phyloP scores from a whole-genome alignment of 2,329 filamentous ascomycete species.

The Aspergillus ruber region DNA sequence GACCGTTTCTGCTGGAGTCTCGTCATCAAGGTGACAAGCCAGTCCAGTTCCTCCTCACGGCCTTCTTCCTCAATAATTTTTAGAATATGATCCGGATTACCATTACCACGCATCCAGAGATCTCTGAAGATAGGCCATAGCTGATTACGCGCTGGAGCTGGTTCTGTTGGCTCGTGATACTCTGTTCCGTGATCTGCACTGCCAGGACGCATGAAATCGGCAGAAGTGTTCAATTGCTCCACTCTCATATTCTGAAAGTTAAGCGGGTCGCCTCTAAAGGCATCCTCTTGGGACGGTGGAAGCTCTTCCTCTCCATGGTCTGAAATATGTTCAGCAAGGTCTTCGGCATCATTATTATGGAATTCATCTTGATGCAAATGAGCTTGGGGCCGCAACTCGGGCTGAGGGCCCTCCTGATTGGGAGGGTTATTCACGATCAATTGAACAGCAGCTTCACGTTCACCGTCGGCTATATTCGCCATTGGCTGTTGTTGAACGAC shows the following conservation, averaged over 20 bases:
- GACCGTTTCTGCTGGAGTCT: slow-evolving; percentile 13
- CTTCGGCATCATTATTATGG: slow-evolving; percentile 3
- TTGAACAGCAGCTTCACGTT: slow-evolving; percentile 47
- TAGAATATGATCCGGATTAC: slow-evolving; percentile 54
- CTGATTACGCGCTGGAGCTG: slow-evolving; percentile 3
- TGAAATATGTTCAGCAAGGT: slow-evolving; percentile 5
- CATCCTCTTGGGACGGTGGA: background rate
- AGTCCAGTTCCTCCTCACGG: slow-evolving; percentile 52
- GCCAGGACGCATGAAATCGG: slow-evolving; percentile 1
- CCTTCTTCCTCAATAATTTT: slow-evolving; percentile 57
- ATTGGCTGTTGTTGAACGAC: slow-evolving; percentile 96
- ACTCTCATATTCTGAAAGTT: background rate
- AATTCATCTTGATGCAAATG: slow-evolving; percentile 6
- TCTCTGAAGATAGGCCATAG: slow-evolving; percentile 45
- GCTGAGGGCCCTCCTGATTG: slow-evolving; percentile 14
- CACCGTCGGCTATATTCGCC: slow-evolving; percentile 66
- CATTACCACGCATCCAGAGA: slow-evolving; percentile 54
- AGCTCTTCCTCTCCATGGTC: slow-evolving; percentile 5
- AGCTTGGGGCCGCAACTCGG: slow-evolving; percentile 8
- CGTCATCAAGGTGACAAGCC: slow-evolving; percentile 53
- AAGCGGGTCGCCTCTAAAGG: background rate
- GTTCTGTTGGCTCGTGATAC: background rate
- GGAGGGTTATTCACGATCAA: slow-evolving; percentile 34
- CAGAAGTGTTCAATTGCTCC: slow-evolving; percentile 1
- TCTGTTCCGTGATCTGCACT: slow-evolving; percentile 4